A percentile compares a stretch with the other conserved stretches of the same genome.
phyloP scores from a whole-genome alignment of 2,329 filamentous ascomycete genomes.

The Cercospora citrullina region DNA sequence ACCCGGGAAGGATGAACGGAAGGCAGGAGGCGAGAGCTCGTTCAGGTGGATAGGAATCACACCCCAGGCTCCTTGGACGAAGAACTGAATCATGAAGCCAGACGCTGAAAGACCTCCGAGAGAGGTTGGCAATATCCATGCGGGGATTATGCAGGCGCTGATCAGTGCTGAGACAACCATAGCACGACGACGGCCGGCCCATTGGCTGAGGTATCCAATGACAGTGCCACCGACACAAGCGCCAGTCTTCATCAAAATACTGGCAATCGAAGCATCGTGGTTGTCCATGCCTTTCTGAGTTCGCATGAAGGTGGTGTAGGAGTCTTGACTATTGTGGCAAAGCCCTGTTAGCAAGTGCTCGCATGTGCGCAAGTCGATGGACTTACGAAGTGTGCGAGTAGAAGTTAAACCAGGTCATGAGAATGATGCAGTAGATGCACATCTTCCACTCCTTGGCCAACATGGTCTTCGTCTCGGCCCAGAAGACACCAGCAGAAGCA shows the following conservation, averaged over 20 bases:
- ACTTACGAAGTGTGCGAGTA: conserved; percentile 65
- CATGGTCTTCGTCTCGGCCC: conserved; percentile 68
- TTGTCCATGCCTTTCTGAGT: conserved; percentile 69
- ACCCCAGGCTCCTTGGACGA: conserved; percentile 64
- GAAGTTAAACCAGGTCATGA: conserved; percentile 74
- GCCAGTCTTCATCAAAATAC: conserved; percentile 78
- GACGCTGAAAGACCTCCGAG: conserved; percentile 61
- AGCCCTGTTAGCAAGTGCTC: not conserved
- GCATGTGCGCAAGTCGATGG: not conserved
- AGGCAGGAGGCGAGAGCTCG: conserved; percentile 69
- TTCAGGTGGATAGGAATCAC: conserved; percentile 73
- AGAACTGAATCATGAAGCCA: conserved; percentile 70
- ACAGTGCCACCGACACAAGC: conserved; percentile 72
- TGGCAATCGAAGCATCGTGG: conserved; percentile 65
- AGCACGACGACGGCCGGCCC: conserved; percentile 68
- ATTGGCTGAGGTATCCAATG: conserved; percentile 73
- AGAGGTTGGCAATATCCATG: conserved; percentile 66
- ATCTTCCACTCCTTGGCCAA: conserved; percentile 71
- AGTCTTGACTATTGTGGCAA: conserved; percentile 62
- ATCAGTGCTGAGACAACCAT: conserved; percentile 63
- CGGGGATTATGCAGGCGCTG: conserved; percentile 64
- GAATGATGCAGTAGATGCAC: conserved; percentile 65
- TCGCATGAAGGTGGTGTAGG: conserved; percentile 78
- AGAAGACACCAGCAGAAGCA: conserved; percentile 57
- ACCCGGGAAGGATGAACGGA: conserved; percentile 69